Evolutionary conservation across 768 basidiomycete species (phyloP).

Genomic region (Phylloporus sp.): DNA sequence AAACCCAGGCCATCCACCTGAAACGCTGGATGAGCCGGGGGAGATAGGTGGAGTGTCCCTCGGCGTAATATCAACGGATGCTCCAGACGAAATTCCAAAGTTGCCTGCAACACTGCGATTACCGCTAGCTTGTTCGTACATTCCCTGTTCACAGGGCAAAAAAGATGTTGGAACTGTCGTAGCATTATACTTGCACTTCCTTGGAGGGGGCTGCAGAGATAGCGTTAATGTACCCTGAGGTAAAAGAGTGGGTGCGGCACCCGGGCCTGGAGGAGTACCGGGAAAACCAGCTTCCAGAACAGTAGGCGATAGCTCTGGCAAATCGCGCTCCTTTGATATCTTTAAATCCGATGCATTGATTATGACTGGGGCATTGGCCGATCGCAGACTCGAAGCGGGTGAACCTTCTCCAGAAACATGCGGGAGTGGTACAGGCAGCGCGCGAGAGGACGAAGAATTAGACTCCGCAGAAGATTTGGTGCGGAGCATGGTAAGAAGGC

Average conservation of each 20-base stretch:
- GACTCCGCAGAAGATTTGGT: constrained; percentile 35
- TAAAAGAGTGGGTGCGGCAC: constrained; percentile 17
- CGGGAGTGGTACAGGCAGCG: constrained; percentile 31
- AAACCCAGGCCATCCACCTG: not conserved
- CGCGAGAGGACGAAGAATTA: constrained; percentile 21
- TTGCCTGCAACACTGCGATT: constrained; percentile 30
- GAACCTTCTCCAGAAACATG: constrained; percentile 15
- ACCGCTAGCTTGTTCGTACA: constrained; percentile 25
- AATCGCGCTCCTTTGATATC: constrained; percentile 38
- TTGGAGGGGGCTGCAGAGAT: constrained; percentile 34
- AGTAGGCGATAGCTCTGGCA: constrained; percentile 13
- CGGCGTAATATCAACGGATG: constrained; percentile 7
- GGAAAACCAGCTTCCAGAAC: constrained; percentile 10
- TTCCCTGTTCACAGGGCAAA: constrained; percentile 9
- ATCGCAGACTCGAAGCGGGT: constrained; percentile 26
- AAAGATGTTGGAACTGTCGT: not conserved
- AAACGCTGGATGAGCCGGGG: constrained; percentile 3
- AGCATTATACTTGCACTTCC: constrained; percentile 22
- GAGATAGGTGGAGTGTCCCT: constrained; percentile 9
- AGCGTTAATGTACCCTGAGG: constrained; percentile 29
- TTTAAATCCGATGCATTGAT: constrained; percentile 32
- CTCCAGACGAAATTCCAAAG: constrained; percentile 22
- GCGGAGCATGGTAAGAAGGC: constrained; percentile 50
- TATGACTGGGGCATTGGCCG: constrained; percentile 17
- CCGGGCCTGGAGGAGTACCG: constrained; percentile 31